A percentile compares a stretch with the other conserved stretches of the same genome.
Conservation (phyloP, 2,329 filamentous ascomycete species). For the Aspergillus fumigatiaffinis region DNA sequence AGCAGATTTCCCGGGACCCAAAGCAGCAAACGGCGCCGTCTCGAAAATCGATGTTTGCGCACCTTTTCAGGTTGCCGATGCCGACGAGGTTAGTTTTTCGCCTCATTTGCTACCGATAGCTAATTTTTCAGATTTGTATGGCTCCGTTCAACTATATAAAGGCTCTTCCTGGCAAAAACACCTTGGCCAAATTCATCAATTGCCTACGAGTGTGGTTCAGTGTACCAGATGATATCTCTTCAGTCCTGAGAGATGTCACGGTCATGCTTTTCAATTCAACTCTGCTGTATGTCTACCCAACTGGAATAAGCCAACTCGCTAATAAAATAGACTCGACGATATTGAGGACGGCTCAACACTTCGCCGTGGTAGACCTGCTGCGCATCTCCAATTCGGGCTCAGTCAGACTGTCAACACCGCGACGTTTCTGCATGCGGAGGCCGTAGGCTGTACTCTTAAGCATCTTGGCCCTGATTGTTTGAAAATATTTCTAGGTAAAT, state of each 20-base stretch:
- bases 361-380: background rate
- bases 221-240: background rate
- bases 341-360: background rate
- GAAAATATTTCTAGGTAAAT: too few species aligned
- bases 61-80: background rate
- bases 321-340: background rate
- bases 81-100: background rate
- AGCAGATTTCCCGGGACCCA: background rate
- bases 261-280: constrained; percentile 4
- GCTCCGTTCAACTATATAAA: constrained; percentile 4
- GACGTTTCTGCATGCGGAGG: background rate
- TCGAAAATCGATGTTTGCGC: background rate
- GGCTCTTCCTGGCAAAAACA: constrained; percentile 8
- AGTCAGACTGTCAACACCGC: background rate
- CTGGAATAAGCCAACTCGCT: background rate
- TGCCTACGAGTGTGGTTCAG: constrained; percentile 4
- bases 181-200: constrained; percentile 2
- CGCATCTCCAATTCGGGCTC: background rate
- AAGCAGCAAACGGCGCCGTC: background rate
- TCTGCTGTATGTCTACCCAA: background rate
- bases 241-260: background rate
- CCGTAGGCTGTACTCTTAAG: background rate
- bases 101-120: background rate
- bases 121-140: constrained; percentile 1
- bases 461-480: background rate